Conservation (phyloP, 2,329 filamentous ascomycete genomes). For the Alternaria longipes region DNA sequence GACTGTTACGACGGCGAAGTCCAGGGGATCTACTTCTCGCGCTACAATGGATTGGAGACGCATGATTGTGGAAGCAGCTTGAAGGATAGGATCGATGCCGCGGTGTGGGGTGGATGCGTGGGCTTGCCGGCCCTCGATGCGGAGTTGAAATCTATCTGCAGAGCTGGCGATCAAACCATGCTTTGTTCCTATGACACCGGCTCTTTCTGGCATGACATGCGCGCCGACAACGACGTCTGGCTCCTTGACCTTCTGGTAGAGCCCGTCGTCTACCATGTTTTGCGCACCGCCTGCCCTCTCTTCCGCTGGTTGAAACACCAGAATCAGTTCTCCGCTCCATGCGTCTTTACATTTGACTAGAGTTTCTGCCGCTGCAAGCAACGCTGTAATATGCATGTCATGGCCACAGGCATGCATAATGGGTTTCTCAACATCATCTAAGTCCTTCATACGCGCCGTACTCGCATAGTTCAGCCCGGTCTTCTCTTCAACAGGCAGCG, state of each 20-base stretch:
- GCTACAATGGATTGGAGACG: conserved; percentile 68
- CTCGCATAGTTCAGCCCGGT: conserved; percentile 67
- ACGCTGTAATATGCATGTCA: conserved; percentile 68
- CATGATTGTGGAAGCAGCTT: conserved; percentile 65
- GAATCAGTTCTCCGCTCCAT: conserved; percentile 71
- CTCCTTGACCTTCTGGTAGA: conserved; percentile 64
- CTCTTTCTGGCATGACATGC: conserved; percentile 62
- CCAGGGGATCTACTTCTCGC: conserved; percentile 63
- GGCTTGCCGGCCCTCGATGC: conserved; percentile 66
- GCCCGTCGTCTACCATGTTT: conserved; percentile 68
- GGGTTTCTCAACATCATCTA: conserved; percentile 60
- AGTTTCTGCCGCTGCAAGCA: conserved; percentile 65
- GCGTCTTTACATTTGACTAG: conserved; percentile 55
- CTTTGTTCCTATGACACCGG: conserved; percentile 54
- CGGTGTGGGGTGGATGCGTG: conserved; percentile 67
- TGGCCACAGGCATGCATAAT: conserved; percentile 75
- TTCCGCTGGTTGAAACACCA: conserved; percentile 74
- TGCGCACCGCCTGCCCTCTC: conserved; percentile 70
- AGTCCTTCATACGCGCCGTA: conserved; percentile 55
- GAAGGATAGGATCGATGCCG: conserved; percentile 66
- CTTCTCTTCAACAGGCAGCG: conserved; percentile 65
- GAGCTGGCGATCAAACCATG: conserved; percentile 54
- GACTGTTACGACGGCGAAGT: conserved; percentile 67
- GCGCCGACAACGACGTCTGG: conserved; percentile 66
- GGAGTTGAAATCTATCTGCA: conserved; percentile 58